Evolutionary conservation across 495 filamentous ascomycete species (phyloP).

Genomic region (Durotheca rogersii): DNA sequence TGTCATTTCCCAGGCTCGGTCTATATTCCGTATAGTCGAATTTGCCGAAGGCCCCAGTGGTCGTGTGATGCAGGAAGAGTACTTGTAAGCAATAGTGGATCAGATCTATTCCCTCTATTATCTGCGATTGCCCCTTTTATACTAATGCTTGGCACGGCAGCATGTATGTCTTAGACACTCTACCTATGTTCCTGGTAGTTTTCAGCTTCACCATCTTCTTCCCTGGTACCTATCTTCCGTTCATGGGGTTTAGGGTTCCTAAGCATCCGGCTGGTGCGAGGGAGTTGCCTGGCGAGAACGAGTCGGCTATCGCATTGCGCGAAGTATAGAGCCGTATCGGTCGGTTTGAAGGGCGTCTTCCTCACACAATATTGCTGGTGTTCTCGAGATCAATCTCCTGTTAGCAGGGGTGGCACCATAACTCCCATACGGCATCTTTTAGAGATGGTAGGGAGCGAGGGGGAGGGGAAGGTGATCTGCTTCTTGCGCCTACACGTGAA

Average conservation of each 20-base stretch:
- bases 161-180: constrained; percentile 39
- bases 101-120: not conserved
- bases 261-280: constrained; percentile 19
- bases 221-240: constrained; percentile 48
- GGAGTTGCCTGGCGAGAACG: constrained; percentile 7
- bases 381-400: too few species aligned
- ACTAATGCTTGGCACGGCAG: constrained; percentile 15
- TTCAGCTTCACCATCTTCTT: constrained; percentile 38
- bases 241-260: constrained; percentile 42
- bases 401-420: too few species aligned
- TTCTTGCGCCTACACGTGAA: constrained; percentile 5
- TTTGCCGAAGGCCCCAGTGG: constrained; percentile 34
- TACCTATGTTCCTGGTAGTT: constrained; percentile 39
- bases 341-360: not conserved
- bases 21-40: constrained; percentile 42
- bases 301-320: constrained; percentile 8
- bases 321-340: constrained; percentile 4
- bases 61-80: constrained; percentile 33
- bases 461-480: constrained; percentile 1
- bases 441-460: too few species aligned
- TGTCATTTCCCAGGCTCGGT: constrained; percentile 36
- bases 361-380: too few species aligned
- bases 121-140: too few species aligned
- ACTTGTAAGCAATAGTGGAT: constrained; percentile 29
- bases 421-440: too few species aligned